These are phyloP conservation scores for Fragaria nilgerrensis DNA, from an alignment of 306 rosid genomes.

Conservation along the genomic window DNA sequence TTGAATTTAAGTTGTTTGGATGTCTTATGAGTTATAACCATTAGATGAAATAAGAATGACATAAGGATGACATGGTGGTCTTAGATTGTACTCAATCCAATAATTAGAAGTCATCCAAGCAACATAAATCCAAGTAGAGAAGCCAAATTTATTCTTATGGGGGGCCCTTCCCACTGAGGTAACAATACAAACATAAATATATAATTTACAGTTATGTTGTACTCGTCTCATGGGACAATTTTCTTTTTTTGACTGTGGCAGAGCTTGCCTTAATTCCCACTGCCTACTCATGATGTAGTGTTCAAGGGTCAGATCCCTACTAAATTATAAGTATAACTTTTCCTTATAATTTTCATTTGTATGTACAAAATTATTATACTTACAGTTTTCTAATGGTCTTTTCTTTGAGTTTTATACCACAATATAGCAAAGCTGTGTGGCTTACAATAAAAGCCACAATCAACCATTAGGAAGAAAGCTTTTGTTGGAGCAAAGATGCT, in stretches of 20 bases:
- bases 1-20: too few species aligned
- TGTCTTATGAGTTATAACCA: too few species aligned
- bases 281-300: constrained; percentile 78
- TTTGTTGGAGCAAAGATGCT: constrained; percentile 47
- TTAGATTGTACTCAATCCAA: too few species aligned
- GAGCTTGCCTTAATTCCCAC: constrained; percentile 75
- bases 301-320: constrained; percentile 62
- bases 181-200: neutral
- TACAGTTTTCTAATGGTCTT: neutral
- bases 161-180: constrained; percentile 63
- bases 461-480: constrained; percentile 42
- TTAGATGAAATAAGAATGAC: too few species aligned
- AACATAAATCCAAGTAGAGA: too few species aligned
- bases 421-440: constrained; percentile 56
- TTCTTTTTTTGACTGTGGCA: constrained; percentile 17
- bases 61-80: too few species aligned
- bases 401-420: neutral
- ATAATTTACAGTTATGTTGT: too few species aligned
- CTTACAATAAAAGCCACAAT: constrained; percentile 41
- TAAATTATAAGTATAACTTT: constrained; percentile 58
- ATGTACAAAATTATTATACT: neutral
- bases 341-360: neutral
- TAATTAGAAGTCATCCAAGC: too few species aligned
- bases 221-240: neutral
- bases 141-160: constrained; percentile 43